Evolutionary conservation across 2,329 filamentous ascomycete genomes (phyloP).

Genomic region (Xylariomycetidae sp.): DNA sequence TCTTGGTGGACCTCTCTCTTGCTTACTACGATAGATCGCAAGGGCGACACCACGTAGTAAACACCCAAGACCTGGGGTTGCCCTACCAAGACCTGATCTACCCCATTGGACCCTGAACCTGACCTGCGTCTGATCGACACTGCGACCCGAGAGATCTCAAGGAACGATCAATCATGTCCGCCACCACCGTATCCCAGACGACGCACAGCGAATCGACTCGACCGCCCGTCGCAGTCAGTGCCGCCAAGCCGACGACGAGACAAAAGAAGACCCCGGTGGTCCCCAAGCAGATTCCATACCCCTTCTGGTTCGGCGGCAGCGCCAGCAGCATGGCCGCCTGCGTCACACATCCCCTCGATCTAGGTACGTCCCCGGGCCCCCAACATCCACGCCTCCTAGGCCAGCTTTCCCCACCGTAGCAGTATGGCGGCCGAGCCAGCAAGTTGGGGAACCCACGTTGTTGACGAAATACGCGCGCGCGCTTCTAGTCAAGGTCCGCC

Average conservation of each 20-base stretch:
- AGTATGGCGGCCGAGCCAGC: too few species aligned
- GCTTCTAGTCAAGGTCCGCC: conserved; percentile 62
- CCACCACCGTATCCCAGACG: conserved; percentile 14
- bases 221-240: too few species aligned
- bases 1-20: too few species aligned
- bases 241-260: conserved; percentile 22
- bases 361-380: conserved; percentile 55
- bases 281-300: conserved; percentile 50
- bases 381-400: background rate
- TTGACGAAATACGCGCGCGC: too few species aligned
- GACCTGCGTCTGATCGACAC: too few species aligned
- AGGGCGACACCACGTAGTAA: too few species aligned
- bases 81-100: too few species aligned
- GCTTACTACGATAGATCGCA: too few species aligned
- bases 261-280: conserved; percentile 36
- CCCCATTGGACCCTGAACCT: too few species aligned
- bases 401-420: conserved; percentile 1
- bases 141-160: too few species aligned
- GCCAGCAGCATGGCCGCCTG: conserved; percentile 87
- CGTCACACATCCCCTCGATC: conserved; percentile 89
- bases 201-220: conserved; percentile 14
- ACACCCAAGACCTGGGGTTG: too few species aligned
- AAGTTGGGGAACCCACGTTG: too few species aligned
- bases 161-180: conserved; percentile 27
- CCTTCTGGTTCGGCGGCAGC: conserved; percentile 96